Conservation (phyloP, 208 protist species). For the Crithidia bombi region DNA sequence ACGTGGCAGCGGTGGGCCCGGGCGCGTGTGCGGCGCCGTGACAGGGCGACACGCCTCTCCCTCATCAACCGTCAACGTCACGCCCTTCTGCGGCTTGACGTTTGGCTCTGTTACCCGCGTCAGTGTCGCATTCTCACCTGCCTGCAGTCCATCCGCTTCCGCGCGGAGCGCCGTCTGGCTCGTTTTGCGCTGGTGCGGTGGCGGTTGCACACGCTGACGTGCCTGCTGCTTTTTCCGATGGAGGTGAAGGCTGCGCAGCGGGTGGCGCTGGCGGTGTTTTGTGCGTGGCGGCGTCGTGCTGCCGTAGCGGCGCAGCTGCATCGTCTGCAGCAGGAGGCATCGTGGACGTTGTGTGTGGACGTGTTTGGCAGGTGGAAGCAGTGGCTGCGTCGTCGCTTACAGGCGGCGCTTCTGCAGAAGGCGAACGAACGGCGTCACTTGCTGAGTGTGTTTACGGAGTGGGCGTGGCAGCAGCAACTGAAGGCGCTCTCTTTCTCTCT, state of each 20-base stretch:
- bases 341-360: slow-evolving; percentile 14
- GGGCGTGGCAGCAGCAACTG: slow-evolving; percentile 31
- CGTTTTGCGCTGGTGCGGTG: slow-evolving; percentile 24
- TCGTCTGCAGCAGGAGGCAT: slow-evolving; percentile 16
- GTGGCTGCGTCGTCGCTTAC: slow-evolving; percentile 30
- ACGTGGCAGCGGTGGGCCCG: slow-evolving; percentile 22
- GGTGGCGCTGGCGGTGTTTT: slow-evolving; percentile 14
- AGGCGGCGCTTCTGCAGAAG: slow-evolving; percentile 18
- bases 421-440: slow-evolving; percentile 18
- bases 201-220: slow-evolving; percentile 20
- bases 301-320: slow-evolving; percentile 1
- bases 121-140: slow-evolving; percentile 2
- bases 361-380: slow-evolving; percentile 37
- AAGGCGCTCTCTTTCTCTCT: not conserved
- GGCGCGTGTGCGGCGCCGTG: not conserved
- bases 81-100: slow-evolving; percentile 5
- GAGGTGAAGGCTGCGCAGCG: slow-evolving; percentile 17
- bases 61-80: slow-evolving; percentile 30
- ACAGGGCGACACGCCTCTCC: slow-evolving; percentile 7
- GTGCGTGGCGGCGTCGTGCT: slow-evolving; percentile 25
- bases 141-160: slow-evolving; percentile 18
- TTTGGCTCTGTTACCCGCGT: slow-evolving; percentile 1
- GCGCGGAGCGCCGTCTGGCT: slow-evolving; percentile 28
- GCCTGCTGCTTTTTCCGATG: slow-evolving; percentile 15
- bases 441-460: slow-evolving; percentile 17